Conservation (phyloP, 306 rosid species). For the Trifolium repens region DNA sequence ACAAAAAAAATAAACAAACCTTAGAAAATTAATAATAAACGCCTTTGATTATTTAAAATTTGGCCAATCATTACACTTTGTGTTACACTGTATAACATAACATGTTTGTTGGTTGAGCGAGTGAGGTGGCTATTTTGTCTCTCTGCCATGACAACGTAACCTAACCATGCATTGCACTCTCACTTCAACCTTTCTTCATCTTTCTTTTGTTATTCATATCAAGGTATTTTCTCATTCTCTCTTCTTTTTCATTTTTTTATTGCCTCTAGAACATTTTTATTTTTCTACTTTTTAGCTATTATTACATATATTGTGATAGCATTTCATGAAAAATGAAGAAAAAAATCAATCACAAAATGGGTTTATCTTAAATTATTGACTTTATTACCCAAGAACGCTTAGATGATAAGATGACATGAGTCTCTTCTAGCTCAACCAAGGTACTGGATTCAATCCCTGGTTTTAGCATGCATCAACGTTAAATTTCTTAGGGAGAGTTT, state of each 20-base stretch:
- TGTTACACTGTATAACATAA: not conserved
- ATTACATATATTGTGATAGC: slow-evolving; percentile 4
- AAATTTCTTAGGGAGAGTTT: too few species aligned
- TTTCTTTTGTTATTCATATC: slow-evolving; percentile 34
- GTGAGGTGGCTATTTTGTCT: slow-evolving; percentile 51
- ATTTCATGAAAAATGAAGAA: not conserved
- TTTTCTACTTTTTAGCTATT: slow-evolving; percentile 2
- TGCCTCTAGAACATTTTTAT: not conserved
- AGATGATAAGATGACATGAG: too few species aligned
- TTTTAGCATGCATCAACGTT: too few species aligned
- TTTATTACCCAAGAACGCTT: not conserved
- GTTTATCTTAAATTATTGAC: slow-evolving; percentile 11
- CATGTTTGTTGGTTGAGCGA: slow-evolving; percentile 33
- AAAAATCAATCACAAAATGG: slow-evolving; percentile 9
- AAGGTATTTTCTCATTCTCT: slow-evolving; percentile 47
- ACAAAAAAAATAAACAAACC: too few species aligned
- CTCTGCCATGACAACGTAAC: slow-evolving; percentile 41
- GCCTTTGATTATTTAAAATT: too few species aligned
- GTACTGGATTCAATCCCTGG: too few species aligned
- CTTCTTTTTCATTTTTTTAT: slow-evolving; percentile 1
- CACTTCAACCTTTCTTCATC: slow-evolving; percentile 23
- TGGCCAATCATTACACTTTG: too few species aligned
- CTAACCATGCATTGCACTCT: not conserved
- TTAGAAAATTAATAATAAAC: too few species aligned
- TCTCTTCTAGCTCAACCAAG: too few species aligned